Evolutionary conservation across 1,139 yeast genomes (phyloP), one percentile per base, ranked within the genome.

Genomic region (Hansenula sp.): DNA sequence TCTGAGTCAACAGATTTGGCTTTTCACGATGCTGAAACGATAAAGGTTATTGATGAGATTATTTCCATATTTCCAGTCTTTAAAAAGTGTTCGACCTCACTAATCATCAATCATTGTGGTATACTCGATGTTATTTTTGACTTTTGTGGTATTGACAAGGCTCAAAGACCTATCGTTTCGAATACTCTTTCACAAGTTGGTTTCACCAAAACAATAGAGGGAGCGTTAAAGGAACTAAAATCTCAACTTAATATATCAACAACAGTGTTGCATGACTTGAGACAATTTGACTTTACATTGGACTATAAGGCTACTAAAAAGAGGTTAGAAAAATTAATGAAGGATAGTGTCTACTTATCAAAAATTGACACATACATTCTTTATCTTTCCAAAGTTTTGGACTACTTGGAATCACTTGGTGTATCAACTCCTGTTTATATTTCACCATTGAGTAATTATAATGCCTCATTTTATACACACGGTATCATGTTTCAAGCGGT

Each of bases 401-500:
- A 64, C 5, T 73, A 76, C 29, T 62, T 83, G 41, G 71, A 72
- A 38, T 69, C 73, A 25, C 66, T 90, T 42, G 88, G 85, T 0
- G 76, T 88, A 21, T 68, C 71, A 17, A 62, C 67, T 28, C 62
- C 64, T 30, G 61, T 81, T 19, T 70, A 69, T 29, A 56, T 82
- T 24, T 71, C 81, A 0, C 97, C 97, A 0, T 70, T 92, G 59
- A 77, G 90, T 53, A 88, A 87, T 52, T 87, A 87, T 60, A 88
- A 88, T 52, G 75, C 82, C 33, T 74, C 79, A 20, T 90, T 88
- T 56, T 92, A 89, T 57, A 67, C 71, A 28, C 80, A 80, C 20
- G 95, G 95, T 0, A 65, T 90, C 2, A 88, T 92, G 95, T 92
- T 90, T 57, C 95, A 88, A 54, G 89, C 85, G n/a, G n/a, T n/a